Base-by-base conservation (phyloP, 139 green algal genomes). In the Chlamydomonas sp. region DNA sequence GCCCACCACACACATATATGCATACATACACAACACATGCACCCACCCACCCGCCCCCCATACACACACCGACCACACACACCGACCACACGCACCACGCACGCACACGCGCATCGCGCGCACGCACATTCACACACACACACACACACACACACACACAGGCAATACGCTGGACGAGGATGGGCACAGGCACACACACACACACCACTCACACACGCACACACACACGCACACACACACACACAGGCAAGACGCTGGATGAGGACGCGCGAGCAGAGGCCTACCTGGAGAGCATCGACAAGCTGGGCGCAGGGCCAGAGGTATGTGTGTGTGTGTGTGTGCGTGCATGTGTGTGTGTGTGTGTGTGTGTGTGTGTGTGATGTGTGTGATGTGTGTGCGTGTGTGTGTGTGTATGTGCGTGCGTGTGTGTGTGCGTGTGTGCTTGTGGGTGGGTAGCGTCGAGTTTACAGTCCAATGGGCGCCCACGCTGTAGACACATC, bases 241-340 rank as follows among this genome's bases (percentile, higher is more conserved):
- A 54, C 20, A 35, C 36, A 24, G 26, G 24, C 36, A 54, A 69
- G 16, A 54, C 62, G 4, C 31, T 54, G 22, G 65, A 78, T 37
- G 73, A 70, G 1, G 76, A 85, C 34, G 48, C 70, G 54, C 20
- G 62, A 47, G 49, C 57, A 5, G 75, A 72, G 10, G 65, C 58
- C 2, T 69, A 77, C 61, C 61, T 76, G 33, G 16, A 38, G 20
- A n/a, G 50, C 28, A 8, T 5, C 30, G 54, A 6, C 36, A 16
- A 2, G 50, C 31, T 58, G 35, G 49, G 3, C 5, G 4, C 20
- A 24, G 49, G 49, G 67, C 5, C 34, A 54, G 33, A 16, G 10
- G 30, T 37, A 50, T 31, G 54, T 70, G 24, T 28, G 35, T 59
- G 28, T 1, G 31, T 57, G 68, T 3, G 28, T 24, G 35, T 24